phyloP scores from a whole-genome alignment of 768 basidiomycete species.

The Piloderma croceum region DNA sequence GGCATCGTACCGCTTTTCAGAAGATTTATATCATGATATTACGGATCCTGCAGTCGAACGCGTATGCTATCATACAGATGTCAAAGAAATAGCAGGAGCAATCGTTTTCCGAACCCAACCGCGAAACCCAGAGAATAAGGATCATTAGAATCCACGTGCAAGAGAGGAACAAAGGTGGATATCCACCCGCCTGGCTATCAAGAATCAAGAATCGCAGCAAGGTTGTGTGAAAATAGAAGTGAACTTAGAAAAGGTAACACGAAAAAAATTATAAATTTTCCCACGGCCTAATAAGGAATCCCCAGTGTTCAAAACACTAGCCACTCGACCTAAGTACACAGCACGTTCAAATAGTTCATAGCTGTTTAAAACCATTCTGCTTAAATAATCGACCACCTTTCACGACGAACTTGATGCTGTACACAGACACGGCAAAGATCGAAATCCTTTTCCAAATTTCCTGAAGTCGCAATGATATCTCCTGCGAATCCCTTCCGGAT shows the following conservation, averaged over 20 bases:
- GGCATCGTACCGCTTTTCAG: no score
- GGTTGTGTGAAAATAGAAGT: not conserved
- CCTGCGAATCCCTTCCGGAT: conserved; percentile 52
- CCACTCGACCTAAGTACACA: not conserved
- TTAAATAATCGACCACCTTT: conserved; percentile 49
- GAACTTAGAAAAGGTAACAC: not conserved
- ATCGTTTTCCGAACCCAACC: not conserved
- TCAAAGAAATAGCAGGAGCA: not conserved
- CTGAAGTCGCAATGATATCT: conserved; percentile 36
- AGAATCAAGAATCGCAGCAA: not conserved
- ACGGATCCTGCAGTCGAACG: not conserved
- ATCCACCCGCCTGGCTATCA: no score
- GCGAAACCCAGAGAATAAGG: not conserved
- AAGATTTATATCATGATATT: no score
- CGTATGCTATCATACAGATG: not conserved
- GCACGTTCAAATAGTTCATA: not conserved
- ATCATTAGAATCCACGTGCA: not conserved
- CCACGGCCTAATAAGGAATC: conserved; percentile 14
- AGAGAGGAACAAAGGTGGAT: no score
- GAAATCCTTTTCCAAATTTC: conserved; percentile 35
- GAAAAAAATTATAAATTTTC: conserved; percentile 13
- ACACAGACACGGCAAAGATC: conserved; percentile 42
- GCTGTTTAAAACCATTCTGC: conserved; percentile 22
- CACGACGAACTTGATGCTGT: conserved; percentile 51
- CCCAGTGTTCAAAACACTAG: conserved; percentile 13